A percentile compares a stretch with the other conserved stretches of the same genome.
phyloP scores from a whole-genome alignment of 2,329 filamentous ascomycete species.

The Nemania sp. region DNA sequence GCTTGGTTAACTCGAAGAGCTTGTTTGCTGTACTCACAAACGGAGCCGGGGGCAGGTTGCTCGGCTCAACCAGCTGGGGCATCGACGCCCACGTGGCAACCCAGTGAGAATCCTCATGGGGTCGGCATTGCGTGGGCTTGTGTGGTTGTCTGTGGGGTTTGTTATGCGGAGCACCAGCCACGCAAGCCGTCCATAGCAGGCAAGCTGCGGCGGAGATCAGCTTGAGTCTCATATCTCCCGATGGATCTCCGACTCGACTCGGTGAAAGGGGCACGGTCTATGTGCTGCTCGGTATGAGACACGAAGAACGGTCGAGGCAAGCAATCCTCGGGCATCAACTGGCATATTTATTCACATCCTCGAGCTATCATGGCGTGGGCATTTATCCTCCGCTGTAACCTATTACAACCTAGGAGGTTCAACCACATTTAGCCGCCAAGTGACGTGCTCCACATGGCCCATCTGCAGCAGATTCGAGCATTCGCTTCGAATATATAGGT shows the following conservation, averaged over 20 bases:
- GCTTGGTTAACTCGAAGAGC: neutral
- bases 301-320: slow-evolving; percentile 1
- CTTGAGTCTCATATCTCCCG: slow-evolving; percentile 26
- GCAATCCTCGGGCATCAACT: neutral
- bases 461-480: too few species aligned
- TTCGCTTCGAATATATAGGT: too few species aligned
- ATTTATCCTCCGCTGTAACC: too few species aligned
- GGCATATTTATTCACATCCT: slow-evolving; percentile 16
- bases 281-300: neutral
- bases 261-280: neutral
- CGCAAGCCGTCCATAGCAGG: slow-evolving; percentile 29
- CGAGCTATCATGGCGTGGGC: slow-evolving; percentile 6
- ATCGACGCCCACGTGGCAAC: slow-evolving; percentile 68
- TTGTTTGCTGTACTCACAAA: slow-evolving; percentile 51
- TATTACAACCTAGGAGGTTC: too few species aligned
- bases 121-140: too few species aligned
- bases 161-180: slow-evolving; percentile 23
- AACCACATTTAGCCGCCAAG: slow-evolving; percentile 23
- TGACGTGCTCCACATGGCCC: too few species aligned
- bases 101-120: slow-evolving; percentile 56
- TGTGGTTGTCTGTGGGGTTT: slow-evolving; percentile 5
- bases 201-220: slow-evolving; percentile 25
- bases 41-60: slow-evolving; percentile 63
- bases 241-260: slow-evolving; percentile 14
- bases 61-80: slow-evolving; percentile 66